A percentile compares a stretch with the other conserved stretches of the same genome.
Conservation (phyloP, 768 basidiomycete species). For the Xerocomellus intermedius region DNA sequence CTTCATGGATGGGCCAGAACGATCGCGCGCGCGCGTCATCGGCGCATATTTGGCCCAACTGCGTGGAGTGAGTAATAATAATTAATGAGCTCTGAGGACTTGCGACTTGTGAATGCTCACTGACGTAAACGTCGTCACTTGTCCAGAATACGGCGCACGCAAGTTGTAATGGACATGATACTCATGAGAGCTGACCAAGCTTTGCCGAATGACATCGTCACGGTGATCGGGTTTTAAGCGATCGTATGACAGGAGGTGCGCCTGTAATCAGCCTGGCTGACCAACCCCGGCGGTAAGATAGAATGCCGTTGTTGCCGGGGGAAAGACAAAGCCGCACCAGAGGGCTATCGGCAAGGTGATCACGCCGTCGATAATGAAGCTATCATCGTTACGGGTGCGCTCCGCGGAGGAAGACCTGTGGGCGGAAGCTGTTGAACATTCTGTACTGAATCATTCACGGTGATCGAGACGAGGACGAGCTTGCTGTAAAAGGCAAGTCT, state of each 20-base stretch:
- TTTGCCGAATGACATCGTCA: no score
- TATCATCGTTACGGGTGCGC: no score
- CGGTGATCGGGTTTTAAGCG: slow-evolving; percentile 44
- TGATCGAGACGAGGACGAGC: no score
- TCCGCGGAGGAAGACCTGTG: background rate
- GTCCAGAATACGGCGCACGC: slow-evolving; percentile 63
- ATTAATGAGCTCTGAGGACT: background rate
- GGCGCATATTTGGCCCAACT: slow-evolving; percentile 80
- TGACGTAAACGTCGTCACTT: slow-evolving; percentile 73
- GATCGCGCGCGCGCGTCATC: slow-evolving; percentile 69
- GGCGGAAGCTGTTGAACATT: slow-evolving; percentile 5
- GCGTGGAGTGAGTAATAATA: slow-evolving; percentile 6
- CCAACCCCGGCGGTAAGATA: slow-evolving; percentile 59
- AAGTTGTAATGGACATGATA: no score
- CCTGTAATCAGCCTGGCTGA: slow-evolving; percentile 21
- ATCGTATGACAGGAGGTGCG: no score
- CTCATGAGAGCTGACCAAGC: no score
- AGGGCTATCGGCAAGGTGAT: slow-evolving; percentile 70
- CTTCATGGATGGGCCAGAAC: slow-evolving; percentile 76
- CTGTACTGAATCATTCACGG: no score
- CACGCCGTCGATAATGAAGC: slow-evolving; percentile 70
- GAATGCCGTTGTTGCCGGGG: slow-evolving; percentile 59
- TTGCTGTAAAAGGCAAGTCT: no score
- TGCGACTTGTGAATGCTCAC: slow-evolving; percentile 19
- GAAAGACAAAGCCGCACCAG: slow-evolving; percentile 55